These are phyloP conservation scores for Pharnaceum exiguum DNA, from an alignment of 148 eudicot genomes.

Conservation along the genomic window DNA sequence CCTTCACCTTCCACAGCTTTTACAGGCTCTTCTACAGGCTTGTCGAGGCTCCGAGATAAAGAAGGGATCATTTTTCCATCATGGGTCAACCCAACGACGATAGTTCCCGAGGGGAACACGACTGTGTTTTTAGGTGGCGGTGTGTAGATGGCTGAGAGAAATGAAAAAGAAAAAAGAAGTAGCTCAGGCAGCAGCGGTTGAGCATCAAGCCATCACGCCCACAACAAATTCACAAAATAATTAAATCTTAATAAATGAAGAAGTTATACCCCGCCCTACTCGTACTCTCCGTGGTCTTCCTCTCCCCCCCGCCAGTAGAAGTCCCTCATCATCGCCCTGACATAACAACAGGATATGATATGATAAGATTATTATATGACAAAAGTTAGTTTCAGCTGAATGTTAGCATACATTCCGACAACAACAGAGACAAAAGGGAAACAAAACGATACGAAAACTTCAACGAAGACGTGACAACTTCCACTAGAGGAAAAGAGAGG, in stretches of 20 bases:
- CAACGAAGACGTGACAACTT: too few species aligned
- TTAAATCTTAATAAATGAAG: not conserved
- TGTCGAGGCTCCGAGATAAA: slow-evolving; percentile 17
- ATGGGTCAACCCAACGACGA: slow-evolving; percentile 40
- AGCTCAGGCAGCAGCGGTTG: too few species aligned
- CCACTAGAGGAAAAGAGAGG: too few species aligned
- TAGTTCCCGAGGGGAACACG: slow-evolving; percentile 14
- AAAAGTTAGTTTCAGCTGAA: too few species aligned
- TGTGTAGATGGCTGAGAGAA: slow-evolving; percentile 22
- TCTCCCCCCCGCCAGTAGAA: slow-evolving; percentile 13
- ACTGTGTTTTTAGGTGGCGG: slow-evolving; percentile 7
- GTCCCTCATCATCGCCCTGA: slow-evolving; percentile 21
- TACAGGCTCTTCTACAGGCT: slow-evolving; percentile 6
- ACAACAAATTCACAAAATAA: too few species aligned
- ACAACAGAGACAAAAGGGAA: too few species aligned
- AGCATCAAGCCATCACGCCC: too few species aligned
- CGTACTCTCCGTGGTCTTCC: slow-evolving; percentile 28
- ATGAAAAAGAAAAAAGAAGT: too few species aligned
- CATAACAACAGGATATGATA: not conserved
- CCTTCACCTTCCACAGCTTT: slow-evolving; percentile 12
- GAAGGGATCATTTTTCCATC: slow-evolving; percentile 21
- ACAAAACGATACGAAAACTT: too few species aligned
- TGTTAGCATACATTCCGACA: too few species aligned
- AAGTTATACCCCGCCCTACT: slow-evolving; percentile 20
- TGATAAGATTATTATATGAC: not conserved